Evolutionary conservation across 305 asterid species (phyloP), one percentile per base, ranked within the genome.

Genomic region (Caryopteris hybrid): DNA sequence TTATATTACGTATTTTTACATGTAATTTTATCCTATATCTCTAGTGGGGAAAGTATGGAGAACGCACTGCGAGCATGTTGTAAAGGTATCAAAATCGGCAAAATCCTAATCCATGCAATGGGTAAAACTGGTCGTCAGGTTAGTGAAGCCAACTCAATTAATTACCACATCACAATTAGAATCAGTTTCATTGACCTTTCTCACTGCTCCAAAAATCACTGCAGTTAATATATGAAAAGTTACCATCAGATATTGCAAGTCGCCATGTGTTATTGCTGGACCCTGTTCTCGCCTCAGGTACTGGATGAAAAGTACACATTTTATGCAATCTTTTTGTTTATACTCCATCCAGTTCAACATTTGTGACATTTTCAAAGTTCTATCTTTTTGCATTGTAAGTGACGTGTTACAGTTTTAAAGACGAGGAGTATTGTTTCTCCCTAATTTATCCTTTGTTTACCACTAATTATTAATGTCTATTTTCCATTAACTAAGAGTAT

Each of bases 1-100:
- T n/a, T n/a, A n/a, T n/a, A n/a, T n/a, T n/a, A n/a, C n/a, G n/a
- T 4, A 25, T 25, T 25, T 25, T 25, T 25, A 25, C 4, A 25
- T 25, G 3, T 25, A 25, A 4, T 25, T 25, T 4, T 25, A 4
- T 4, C 31, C 4, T 25, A 25, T 25, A 25, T 2, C 3, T 25
- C 70, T 79, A 93, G 99, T 68, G 99, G 99, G 47, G 99, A 93
- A 74, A 93, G 98, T 76, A 93, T 93, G 99, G 99, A 93, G 80
- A 93, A 90, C 71, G 97, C 99, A 12, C 72, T 93, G 62, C 76
- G 96, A 76, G 97, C 99, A 3, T 93, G 97, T 51, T 93, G 99
- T 53, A 93, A 93, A 69, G 97, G 97, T 43, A 90, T 93, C 77
- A 93, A 90, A 82, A 87, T 93, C 2, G 97, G 99, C 41, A 93